Percentiles rank a stretch among this genome's conserved stretches.
Conservation (phyloP, 139 green algal genomes). For the Volvox africanus region DNA sequence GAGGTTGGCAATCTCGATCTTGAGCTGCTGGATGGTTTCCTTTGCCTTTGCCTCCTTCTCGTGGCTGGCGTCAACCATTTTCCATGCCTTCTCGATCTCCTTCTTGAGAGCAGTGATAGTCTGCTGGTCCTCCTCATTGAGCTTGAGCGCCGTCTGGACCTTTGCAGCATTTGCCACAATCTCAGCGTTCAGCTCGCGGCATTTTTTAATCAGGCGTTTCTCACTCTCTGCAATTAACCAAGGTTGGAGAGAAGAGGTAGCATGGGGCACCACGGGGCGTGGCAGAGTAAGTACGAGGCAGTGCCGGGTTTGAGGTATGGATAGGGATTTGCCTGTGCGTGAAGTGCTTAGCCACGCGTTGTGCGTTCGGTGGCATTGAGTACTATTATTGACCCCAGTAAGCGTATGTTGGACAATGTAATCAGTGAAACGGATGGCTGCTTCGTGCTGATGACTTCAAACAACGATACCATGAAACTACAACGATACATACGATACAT, state of each 20-base stretch:
- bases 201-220: conserved; percentile 89
- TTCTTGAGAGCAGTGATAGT: conserved; percentile 90
- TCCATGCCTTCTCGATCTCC: conserved; percentile 95
- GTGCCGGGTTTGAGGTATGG: not conserved
- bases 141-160: conserved; percentile 90
- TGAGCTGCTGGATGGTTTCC: conserved; percentile 87
- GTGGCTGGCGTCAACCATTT: conserved; percentile 83
- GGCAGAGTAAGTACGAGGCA: not conserved
- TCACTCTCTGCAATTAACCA: conserved; percentile 81
- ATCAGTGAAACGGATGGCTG: too few species aligned
- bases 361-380: too few species aligned
- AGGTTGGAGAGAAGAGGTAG: not conserved
- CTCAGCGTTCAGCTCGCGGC: conserved; percentile 89
- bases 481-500: too few species aligned
- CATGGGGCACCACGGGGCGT: not conserved
- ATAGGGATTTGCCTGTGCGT: too few species aligned
- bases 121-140: conserved; percentile 91
- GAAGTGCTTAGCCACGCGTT: too few species aligned
- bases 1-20: conserved; percentile 90
- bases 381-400: too few species aligned
- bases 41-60: conserved; percentile 93
- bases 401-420: too few species aligned
- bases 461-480: too few species aligned
- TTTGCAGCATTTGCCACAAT: conserved; percentile 92
- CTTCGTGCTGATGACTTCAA: too few species aligned